Conservation (phyloP, 805 yeast species). For the Ogataea pilisensis region DNA sequence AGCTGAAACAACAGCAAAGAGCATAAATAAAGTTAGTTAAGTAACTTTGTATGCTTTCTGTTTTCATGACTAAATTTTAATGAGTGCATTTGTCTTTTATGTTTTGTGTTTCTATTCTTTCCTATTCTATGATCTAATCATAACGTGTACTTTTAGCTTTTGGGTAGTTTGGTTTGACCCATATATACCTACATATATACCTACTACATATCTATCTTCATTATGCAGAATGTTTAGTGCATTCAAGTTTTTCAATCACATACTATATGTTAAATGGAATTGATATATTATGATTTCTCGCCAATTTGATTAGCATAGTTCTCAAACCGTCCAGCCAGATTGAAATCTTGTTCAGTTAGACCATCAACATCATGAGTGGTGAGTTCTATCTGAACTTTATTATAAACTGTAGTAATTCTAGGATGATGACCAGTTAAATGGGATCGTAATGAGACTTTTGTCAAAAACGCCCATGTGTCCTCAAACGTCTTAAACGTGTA, state of each 20-base stretch:
- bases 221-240: too few relatives aligned
- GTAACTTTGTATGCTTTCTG: not conserved
- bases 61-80: not conserved
- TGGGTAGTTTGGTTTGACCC: too few relatives aligned
- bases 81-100: too few relatives aligned
- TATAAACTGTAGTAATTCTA: conserved; percentile 59
- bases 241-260: too few relatives aligned
- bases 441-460: conserved; percentile 51
- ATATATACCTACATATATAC: too few relatives aligned
- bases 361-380: conserved; percentile 64
- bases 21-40: not conserved
- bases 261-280: too few relatives aligned
- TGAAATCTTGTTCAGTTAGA: conserved; percentile 52
- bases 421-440: conserved; percentile 70
- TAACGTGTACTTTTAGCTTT: too few relatives aligned
- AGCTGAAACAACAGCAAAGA: conserved; percentile 34
- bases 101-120: not conserved
- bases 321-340: conserved; percentile 45
- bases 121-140: not conserved
- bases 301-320: conserved; percentile 16
- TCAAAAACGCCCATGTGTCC: conserved; percentile 64
- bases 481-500: conserved; percentile 48
- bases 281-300: conserved; percentile 1
- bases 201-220: too few relatives aligned
- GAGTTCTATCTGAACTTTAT: conserved; percentile 47